Evolutionary conservation across 2,329 filamentous ascomycete species (phyloP).

Genomic region (Penicillium hesseltinei): DNA sequence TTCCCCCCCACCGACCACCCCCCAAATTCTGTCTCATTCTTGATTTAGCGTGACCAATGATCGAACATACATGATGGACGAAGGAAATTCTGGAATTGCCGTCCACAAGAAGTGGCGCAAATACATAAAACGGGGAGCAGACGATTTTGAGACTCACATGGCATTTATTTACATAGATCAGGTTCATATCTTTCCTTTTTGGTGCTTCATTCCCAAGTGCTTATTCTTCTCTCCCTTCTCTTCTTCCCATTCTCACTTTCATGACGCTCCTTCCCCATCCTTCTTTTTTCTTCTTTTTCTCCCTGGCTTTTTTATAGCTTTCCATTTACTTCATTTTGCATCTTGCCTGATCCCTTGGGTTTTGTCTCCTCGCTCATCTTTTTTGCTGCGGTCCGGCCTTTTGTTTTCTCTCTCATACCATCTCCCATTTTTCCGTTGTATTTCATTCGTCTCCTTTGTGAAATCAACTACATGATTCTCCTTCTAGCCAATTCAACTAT

Average conservation of each 20-base stretch:
- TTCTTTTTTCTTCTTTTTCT: slow-evolving; percentile 20
- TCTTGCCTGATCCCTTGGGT: slow-evolving; percentile 18
- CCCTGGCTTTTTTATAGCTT: slow-evolving; percentile 12
- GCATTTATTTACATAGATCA: slow-evolving; percentile 40
- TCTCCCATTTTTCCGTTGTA: slow-evolving; percentile 29
- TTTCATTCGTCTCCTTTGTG: slow-evolving; percentile 34
- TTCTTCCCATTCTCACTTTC: slow-evolving; percentile 16
- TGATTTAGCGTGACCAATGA: slow-evolving; percentile 44
- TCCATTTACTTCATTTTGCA: slow-evolving; percentile 22
- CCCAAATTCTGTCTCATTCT: slow-evolving; percentile 31
- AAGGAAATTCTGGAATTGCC: slow-evolving; percentile 35
- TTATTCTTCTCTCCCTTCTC: slow-evolving; percentile 11
- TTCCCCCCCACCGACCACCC: slow-evolving; percentile 18
- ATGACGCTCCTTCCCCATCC: slow-evolving; percentile 21
- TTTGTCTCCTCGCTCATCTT: slow-evolving; percentile 21
- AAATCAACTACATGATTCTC: slow-evolving; percentile 31
- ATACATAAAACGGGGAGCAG: slow-evolving; percentile 40
- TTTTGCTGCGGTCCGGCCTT: slow-evolving; percentile 22
- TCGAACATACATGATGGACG: slow-evolving; percentile 43
- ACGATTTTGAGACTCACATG: slow-evolving; percentile 40
- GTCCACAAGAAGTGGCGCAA: slow-evolving; percentile 38
- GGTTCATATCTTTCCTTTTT: slow-evolving; percentile 35
- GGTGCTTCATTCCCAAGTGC: slow-evolving; percentile 13
- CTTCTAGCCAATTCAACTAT: slow-evolving; percentile 34
- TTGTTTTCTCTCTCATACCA: slow-evolving; percentile 23